Evolutionary conservation across 2,329 filamentous ascomycete species (phyloP).

Genomic region (Claviceps pazoutovae): DNA sequence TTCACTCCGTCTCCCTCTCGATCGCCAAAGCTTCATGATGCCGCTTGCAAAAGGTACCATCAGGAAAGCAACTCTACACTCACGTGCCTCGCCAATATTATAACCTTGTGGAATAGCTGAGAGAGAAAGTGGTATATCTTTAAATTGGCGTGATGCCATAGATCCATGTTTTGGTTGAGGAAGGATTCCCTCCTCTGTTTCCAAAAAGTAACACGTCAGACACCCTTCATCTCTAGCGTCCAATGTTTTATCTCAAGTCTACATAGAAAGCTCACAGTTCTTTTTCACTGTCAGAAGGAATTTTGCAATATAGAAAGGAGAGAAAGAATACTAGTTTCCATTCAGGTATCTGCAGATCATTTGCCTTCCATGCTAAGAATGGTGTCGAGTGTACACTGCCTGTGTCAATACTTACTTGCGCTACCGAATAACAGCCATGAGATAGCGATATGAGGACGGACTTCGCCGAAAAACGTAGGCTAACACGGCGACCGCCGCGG

Average conservation of each 20-base stretch:
- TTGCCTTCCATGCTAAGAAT: background rate
- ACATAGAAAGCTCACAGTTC: background rate
- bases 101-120: background rate
- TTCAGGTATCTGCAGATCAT: background rate
- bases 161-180: background rate
- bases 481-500: conserved; percentile 51
- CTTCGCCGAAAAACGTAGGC: conserved; percentile 53
- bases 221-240: background rate
- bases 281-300: background rate
- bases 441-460: conserved; percentile 15
- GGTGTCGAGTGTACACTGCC: background rate
- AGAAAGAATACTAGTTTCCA: background rate
- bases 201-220: background rate
- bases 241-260: background rate
- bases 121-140: background rate
- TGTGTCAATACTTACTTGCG: background rate
- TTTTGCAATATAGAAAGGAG: background rate
- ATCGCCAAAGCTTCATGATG: background rate
- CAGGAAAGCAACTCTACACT: background rate
- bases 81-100: background rate
- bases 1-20: background rate
- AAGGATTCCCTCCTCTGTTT: background rate
- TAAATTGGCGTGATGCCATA: background rate
- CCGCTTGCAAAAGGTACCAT: background rate
- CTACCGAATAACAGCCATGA: conserved; percentile 14